These are phyloP conservation scores for Tephrocybe sp. DNA, from an alignment of 768 basidiomycete species.

Conservation along the genomic window DNA sequence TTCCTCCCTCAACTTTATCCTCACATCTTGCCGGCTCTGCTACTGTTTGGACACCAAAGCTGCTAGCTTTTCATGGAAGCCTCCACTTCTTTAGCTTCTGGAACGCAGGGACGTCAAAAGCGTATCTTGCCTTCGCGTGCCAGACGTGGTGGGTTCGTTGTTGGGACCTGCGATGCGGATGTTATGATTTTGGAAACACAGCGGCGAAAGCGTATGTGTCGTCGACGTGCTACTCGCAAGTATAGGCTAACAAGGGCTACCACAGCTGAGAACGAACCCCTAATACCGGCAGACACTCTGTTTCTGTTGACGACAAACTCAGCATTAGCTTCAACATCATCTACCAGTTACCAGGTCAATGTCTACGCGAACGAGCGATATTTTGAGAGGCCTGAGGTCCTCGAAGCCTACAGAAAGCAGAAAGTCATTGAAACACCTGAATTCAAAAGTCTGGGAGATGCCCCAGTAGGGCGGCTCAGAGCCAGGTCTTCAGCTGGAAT, in stretches of 20 bases:
- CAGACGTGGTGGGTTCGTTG: constrained; percentile 77
- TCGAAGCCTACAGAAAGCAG: constrained; percentile 69
- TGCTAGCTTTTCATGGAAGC: constrained; percentile 33
- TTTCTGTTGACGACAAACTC: constrained; percentile 79
- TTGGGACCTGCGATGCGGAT: constrained; percentile 79
- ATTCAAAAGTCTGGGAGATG: constrained; percentile 47
- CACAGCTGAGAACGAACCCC: constrained; percentile 68
- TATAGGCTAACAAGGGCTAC: constrained; percentile 7
- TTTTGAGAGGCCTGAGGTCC: constrained; percentile 77
- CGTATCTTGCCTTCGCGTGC: constrained; percentile 82
- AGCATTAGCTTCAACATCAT: constrained; percentile 43
- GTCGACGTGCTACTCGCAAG: constrained; percentile 6
- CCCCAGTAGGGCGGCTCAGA: constrained; percentile 65
- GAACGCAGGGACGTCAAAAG: constrained; percentile 55
- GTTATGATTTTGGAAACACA: constrained; percentile 81
- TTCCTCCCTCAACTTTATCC: not conserved
- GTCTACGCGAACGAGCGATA: constrained; percentile 65
- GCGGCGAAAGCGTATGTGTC: constrained; percentile 71
- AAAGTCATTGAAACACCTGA: constrained; percentile 78
- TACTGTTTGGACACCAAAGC: not conserved
- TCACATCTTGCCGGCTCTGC: not conserved
- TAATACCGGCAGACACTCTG: constrained; percentile 63
- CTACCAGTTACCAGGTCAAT: constrained; percentile 48
- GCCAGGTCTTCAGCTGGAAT: constrained; percentile 44
- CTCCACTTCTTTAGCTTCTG: constrained; percentile 32